These are phyloP conservation scores for Corrigiola litoralis DNA, from an alignment of 179 eudicot genomes.

Conservation along the genomic window DNA sequence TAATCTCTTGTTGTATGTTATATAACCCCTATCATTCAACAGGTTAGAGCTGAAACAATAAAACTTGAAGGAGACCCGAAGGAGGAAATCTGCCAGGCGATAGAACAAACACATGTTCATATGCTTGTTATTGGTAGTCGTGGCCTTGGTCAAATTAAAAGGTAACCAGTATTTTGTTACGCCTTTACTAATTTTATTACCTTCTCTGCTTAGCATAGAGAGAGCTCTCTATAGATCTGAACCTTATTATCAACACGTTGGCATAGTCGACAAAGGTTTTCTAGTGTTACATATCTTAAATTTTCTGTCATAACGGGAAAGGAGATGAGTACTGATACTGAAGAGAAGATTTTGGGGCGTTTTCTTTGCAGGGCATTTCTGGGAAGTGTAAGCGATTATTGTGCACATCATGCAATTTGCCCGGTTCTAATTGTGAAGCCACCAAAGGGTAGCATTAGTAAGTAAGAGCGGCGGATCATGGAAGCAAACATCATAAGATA, in stretches of 20 bases:
- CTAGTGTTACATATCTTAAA: too few relatives aligned
- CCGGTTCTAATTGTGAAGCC: conserved; percentile 60
- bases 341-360: too few relatives aligned
- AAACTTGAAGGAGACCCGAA: conserved; percentile 58
- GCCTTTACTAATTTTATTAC: too few relatives aligned
- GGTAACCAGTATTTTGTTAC: too few relatives aligned
- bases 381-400: conserved; percentile 68
- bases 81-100: conserved; percentile 57
- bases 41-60: conserved; percentile 57
- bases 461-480: too few relatives aligned
- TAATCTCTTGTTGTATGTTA: neutral
- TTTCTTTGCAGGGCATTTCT: conserved; percentile 50
- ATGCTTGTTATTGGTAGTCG: conserved; percentile 70
- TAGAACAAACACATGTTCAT: conserved; percentile 53
- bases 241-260: neutral
- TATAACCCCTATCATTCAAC: neutral
- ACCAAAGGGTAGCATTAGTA: conserved; percentile 22
- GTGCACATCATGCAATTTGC: conserved; percentile 54
- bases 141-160: conserved; percentile 58
- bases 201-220: too few relatives aligned
- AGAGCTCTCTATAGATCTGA: too few relatives aligned
- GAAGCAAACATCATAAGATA: too few relatives aligned
- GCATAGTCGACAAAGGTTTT: too few relatives aligned
- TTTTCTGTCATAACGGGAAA: too few relatives aligned
- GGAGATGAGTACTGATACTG: too few relatives aligned